A percentile compares a stretch with the other conserved stretches of the same genome.
phyloP scores from a whole-genome alignment of 805 yeast species.

The Wickerhamomyces hampshirensis region DNA sequence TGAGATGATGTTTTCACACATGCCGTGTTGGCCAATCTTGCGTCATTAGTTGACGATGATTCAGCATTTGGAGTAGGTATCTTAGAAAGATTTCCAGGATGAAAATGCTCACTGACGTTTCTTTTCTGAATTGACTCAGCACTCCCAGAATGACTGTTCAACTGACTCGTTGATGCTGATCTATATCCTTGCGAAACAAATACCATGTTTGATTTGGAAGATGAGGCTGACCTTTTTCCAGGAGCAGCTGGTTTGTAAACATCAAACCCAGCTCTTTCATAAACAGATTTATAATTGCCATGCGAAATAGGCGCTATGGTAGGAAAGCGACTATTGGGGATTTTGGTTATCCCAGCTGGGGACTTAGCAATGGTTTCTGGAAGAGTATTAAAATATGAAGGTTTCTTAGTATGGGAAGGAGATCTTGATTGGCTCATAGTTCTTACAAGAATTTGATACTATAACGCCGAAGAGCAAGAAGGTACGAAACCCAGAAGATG shows the following conservation, averaged over 20 bases:
- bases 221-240: slow-evolving; percentile 2
- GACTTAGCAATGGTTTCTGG: slow-evolving; percentile 22
- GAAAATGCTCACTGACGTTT: slow-evolving; percentile 16
- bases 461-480: too few relatives aligned
- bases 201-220: slow-evolving; percentile 1
- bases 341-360: slow-evolving; percentile 23
- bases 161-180: slow-evolving; percentile 12
- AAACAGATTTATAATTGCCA: slow-evolving; percentile 55
- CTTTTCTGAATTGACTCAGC: slow-evolving; percentile 9
- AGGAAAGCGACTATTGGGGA: slow-evolving; percentile 53
- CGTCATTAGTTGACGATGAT: slow-evolving; percentile 8
- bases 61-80: background rate
- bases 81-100: background rate
- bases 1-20: background rate
- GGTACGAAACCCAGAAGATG: background rate
- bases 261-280: slow-evolving; percentile 82
- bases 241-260: slow-evolving; percentile 30
- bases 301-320: slow-evolving; percentile 55
- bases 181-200: slow-evolving; percentile 5
- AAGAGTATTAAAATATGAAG: slow-evolving; percentile 23
- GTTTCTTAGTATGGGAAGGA: slow-evolving; percentile 12
- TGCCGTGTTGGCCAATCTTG: slow-evolving; percentile 10
- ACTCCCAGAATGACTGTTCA: background rate
- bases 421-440: slow-evolving; percentile 4
- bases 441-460: too few relatives aligned